These are phyloP conservation scores for Solanum pinnatisectum DNA, from an alignment of 257 asterid genomes.

Conservation along the genomic window DNA sequence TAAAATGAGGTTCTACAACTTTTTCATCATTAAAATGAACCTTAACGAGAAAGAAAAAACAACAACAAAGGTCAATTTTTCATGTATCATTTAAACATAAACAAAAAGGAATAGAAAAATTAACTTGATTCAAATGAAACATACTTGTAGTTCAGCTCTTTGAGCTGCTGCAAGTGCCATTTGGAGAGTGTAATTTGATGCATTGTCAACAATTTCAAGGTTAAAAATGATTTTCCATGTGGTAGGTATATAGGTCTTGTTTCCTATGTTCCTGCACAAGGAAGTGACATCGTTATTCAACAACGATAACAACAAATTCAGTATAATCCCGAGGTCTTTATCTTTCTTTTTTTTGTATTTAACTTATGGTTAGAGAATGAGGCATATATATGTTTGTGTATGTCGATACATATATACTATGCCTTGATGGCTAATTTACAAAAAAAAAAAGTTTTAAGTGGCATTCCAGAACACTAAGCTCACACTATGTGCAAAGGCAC, in stretches of 20 bases:
- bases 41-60: slow-evolving; percentile 2
- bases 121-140: neutral
- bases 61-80: neutral
- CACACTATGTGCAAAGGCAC: fast-evolving
- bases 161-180: slow-evolving; percentile 63
- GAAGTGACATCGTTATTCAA: neutral
- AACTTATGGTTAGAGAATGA: neutral
- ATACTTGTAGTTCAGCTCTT: slow-evolving; percentile 46
- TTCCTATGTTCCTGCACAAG: slow-evolving; percentile 25
- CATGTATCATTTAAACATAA: neutral
- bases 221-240: slow-evolving; percentile 57
- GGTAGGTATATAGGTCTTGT: slow-evolving; percentile 17
- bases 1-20: slow-evolving; percentile 14
- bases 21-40: slow-evolving; percentile 31
- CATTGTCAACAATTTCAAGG: slow-evolving; percentile 5
- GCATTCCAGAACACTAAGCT: neutral
- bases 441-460: neutral
- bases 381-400: neutral
- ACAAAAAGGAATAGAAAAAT: no score
- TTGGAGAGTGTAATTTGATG: slow-evolving; percentile 52
- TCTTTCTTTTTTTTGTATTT: no score
- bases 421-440: neutral
- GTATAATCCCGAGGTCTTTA: no score
- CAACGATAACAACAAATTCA: no score
- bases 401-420: neutral